Evolutionary conservation across 176 grass and related monocot genomes (phyloP), one percentile per base, ranked within the genome.

Genomic region (Raddia guianensis): DNA sequence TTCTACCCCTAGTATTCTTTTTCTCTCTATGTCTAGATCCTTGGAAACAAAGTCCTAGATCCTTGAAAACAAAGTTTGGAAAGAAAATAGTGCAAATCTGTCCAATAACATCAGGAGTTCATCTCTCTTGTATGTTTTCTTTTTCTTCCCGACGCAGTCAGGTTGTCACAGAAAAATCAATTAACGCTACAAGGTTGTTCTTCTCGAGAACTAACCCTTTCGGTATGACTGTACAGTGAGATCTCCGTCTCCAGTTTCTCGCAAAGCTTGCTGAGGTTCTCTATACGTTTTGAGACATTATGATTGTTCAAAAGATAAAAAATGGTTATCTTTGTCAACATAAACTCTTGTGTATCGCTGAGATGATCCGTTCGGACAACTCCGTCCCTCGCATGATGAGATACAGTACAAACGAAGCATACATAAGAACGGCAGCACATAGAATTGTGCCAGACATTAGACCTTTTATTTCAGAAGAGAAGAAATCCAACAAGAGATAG

Each of bases 401-500:
- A 62, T 99, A 99, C 64, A 89, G 2, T 66, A 99, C 84, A 66
- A 99, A 99, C 3, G 76, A 72, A 0, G 82, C 63, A 2, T 99
- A 99, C 7, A 87, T 43, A 46, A 84, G 75, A 55, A 95, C 86
- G 5, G 55, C 88, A 45, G 79, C 13, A 5, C 75, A 93, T 34
- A 93, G 68, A 50, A 99, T 16, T n/a, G 89, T 85, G 5, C 86
- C 84, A 0, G 87, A 82, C 33, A 99, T 54, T 10, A 73, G 75
- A 10, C 92, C 92, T 82, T 58, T 77, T 75, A 93, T 91, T 77
- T 99, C 96, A 21, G 85, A 91, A 46, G 90, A 93, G 83, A 89
- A 89, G 79, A 99, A 99, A 74, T 95, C 96, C 79, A 99, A 48
- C 87, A 99, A 77, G 27, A 99, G 88, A 67, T 95, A 95, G 16